Evolutionary conservation across 176 grass and related monocot genomes (phyloP), one percentile per base, ranked within the genome.

Genomic region (Rhipidocladum racemiflorum): DNA sequence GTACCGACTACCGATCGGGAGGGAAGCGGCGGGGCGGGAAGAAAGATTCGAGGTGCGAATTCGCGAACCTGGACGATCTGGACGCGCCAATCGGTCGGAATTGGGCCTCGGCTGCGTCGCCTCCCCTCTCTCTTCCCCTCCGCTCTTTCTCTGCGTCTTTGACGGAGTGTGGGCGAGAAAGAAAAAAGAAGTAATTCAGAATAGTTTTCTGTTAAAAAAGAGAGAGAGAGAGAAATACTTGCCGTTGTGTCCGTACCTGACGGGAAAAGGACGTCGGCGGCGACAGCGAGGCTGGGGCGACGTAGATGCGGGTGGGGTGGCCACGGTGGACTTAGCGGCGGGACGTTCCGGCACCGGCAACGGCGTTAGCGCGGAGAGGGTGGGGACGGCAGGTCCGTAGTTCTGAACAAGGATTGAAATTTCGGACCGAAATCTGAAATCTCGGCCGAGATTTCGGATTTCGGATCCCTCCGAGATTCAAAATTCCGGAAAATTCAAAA

Each of bases 31-130:
- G 1, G 36, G 2, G 7, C 11, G 11, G 7, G 42, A 44, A 43
- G 61, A 84, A 67, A 49, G 82, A 68, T 77, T 17, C 36, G 13
- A 36, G 25, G 36, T 39, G 39, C 20, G 62, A 84, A 68, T 59
- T 42, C 48, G 28, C 72, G 20, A 68, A 84, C 82, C 82, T 68
- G 62, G 0, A 29, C 13, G 49, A 68, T 59, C 27, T 16, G 62
- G 25, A 21, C 23, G 35, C 32, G 32, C 13, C 7, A 57, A 32
- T 75, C 46, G 71, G 56, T 30, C 30, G 30, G 30, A 30, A 30
- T 30, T 30, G 30, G 30, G 30, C 30, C 30, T 30, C 30, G 30
- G 30, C 30, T 30, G 30, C 30, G 2, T 30, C 30, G 30, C 30
- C 1, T 30, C 30, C 30, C 30, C 30, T 30, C 2, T 30, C 30